Base-by-base conservation (phyloP, 116 monocot species). In the Cymodocea nodosa region DNA sequence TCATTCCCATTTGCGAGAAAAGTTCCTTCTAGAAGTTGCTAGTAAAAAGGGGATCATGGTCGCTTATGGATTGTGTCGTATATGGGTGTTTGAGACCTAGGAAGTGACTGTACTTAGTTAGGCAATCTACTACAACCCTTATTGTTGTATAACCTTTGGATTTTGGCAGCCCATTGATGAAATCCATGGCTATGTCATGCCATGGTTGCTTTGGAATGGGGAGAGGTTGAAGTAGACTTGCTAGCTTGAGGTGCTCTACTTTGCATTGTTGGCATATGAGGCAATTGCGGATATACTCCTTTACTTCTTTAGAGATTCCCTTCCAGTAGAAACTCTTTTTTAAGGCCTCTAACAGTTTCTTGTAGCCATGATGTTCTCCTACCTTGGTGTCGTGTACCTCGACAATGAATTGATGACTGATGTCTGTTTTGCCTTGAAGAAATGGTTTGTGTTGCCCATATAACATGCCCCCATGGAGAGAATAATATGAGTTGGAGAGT, bases 141-240 rank as follows among this genome's bases (percentile, higher is more conserved):
- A 52, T 52, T 0, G 15, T 4, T 0, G 23, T 44, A 10, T 44
- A 52, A 2, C 13, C 23, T 30, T 49, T 66, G 7, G 52, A 51
- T 3, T 0, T 0, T 23, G 52, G 66, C 13, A 66, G 15, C 2
- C 51, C 30, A 1, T 52, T 51, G 10, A 52, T 34, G 22, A 66
- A 66, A n/a, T 66, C 66, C 25, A 66, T 52, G 15, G 66, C 13
- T 1, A 66, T 50, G 24, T 52, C 50, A 15, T 66, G 5, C 15
- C 35, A 66, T 8, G 18, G 14, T 7, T 8, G 0, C 6, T 52
- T 13, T 0, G 13, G 52, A 3, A 52, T 66, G 13, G 66, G 30
- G 0, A 66, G 16, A 25, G 66, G 66, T 23, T 66, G 66, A 51
- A 66, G 17, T 0, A 66, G 23, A 0, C 52, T 5, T 24, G 0